Conservation (phyloP, 345 rosid species). For the Balakata baccata region DNA sequence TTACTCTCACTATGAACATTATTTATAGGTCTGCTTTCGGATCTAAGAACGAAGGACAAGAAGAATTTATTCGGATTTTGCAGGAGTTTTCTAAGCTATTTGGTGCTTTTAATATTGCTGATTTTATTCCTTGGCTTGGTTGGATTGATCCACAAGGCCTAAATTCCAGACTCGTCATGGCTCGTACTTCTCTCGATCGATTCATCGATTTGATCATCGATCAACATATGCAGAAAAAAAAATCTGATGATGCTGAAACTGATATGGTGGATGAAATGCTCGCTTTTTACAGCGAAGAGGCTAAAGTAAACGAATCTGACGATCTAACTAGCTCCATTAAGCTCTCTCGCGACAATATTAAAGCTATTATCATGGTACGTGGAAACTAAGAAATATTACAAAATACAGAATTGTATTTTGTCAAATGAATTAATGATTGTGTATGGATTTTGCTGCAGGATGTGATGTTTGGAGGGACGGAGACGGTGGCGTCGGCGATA, state of each 20-base stretch:
- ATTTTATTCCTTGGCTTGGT: conserved; percentile 66
- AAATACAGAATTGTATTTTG: not conserved
- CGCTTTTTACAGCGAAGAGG: conserved; percentile 65
- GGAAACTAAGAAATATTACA: not conserved
- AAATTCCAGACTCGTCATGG: conserved; percentile 48
- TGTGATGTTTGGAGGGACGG: conserved; percentile 98
- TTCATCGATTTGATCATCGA: conserved; percentile 79
- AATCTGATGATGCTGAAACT: conserved; percentile 32
- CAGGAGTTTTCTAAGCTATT: conserved; percentile 94
- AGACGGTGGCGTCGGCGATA: conserved; percentile 89
- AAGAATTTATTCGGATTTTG: conserved; percentile 66
- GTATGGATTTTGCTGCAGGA: conserved; percentile 38
- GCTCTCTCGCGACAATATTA: conserved; percentile 70
- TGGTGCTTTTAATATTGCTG: conserved; percentile 87
- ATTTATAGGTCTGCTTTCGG: conserved; percentile 87
- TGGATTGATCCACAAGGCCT: conserved; percentile 78
- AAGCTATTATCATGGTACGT: conserved; percentile 87
- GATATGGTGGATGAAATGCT: conserved; percentile 95
- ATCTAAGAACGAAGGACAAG: conserved; percentile 55
- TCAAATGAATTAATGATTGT: not conserved
- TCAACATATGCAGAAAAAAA: conserved; percentile 59
- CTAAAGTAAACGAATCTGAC: conserved; percentile 47
- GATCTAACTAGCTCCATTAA: conserved; percentile 58
- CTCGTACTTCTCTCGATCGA: conserved; percentile 60
- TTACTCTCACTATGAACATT: conserved; percentile 66